Base-by-base conservation (phyloP, 352 stramenopile genomes). In the Pythium apleroticum region DNA sequence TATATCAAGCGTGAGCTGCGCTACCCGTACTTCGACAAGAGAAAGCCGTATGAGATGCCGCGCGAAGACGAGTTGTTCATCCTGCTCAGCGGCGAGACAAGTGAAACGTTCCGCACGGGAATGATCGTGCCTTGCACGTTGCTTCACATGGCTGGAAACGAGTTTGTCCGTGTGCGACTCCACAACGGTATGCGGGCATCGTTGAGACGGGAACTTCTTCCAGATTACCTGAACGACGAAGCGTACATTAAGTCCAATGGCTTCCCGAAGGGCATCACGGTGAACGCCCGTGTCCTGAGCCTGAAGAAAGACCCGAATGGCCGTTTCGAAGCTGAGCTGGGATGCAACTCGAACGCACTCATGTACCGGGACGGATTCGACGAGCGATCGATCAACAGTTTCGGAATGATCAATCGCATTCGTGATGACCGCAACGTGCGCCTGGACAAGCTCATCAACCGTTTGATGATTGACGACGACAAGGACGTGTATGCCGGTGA, bases 11-110 rank as follows among this genome's bases (percentile, higher is more conserved):
- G 86, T 27, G 88, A 96, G 68, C 65, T 96, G 39, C 88, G 88
- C 41, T 96, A 95, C 64, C 88, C 88, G 25, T 96, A 95, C 72
- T 95, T 95, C 57, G 88, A 96, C 68, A 93, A 92, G 63, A 80
- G 88, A 59, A 77, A 81, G 50, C 89, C 91, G 63, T 96, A 95
- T 48, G 79, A 93, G 57, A 82, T 90, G 10, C 86, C 88, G 17
- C 86, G 86, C 57, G 82, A 95, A 57, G 81, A 93, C 63, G 88
- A 96, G 20, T 67, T 96, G 0, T 96, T 96, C 58, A 90, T 95
- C 69, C 58, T 96, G 53, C 76, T 96, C 5, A 92, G 90, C 55
- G 85, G 85, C 25, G 88, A 96, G 59, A 95, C 85, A 10, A 80
- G 72, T 17, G 82, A 95, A 28, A 96, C 86, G 0, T 69, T 96